phyloP scores from a whole-genome alignment of 192 early-diverging fungal species.

The Umbelopsis sp. region DNA sequence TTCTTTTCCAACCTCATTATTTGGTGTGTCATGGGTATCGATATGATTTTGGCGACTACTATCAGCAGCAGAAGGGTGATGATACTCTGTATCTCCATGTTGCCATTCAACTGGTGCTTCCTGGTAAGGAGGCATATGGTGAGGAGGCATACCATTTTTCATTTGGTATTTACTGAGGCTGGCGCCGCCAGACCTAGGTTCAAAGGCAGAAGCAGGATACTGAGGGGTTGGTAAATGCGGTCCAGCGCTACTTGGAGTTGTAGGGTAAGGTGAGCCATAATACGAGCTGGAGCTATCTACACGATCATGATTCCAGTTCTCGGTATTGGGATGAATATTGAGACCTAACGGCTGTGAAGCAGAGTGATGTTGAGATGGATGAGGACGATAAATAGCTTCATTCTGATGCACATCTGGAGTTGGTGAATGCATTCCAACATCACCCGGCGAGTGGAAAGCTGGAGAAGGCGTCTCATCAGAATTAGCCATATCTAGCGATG shows the following conservation, averaged over 20 bases:
- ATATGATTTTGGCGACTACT: not conserved
- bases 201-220: slow-evolving; percentile 16
- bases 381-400: slow-evolving; percentile 4
- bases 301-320: slow-evolving; percentile 14
- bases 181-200: slow-evolving; percentile 11
- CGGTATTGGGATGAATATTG: slow-evolving; percentile 5
- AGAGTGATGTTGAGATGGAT: not conserved
- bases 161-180: slow-evolving; percentile 21
- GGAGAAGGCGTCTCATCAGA: not conserved
- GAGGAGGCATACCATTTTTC: slow-evolving; percentile 9
- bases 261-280: not conserved
- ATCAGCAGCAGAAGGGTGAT: not conserved
- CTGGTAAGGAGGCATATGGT: slow-evolving; percentile 7
- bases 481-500: slow-evolving; percentile 3
- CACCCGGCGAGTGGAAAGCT: not conserved
- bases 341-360: not conserved
- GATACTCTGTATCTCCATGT: slow-evolving; percentile 2
- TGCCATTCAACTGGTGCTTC: slow-evolving; percentile 1
- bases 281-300: slow-evolving; percentile 4
- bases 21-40: slow-evolving; percentile 24
- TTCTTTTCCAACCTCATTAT: slow-evolving; percentile 29
- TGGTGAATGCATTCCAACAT: not conserved
- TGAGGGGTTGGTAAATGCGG: slow-evolving; percentile 13
- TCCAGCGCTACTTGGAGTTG: slow-evolving; percentile 10
- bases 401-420: not conserved